Conservation (phyloP, 108 stramenopile species). For the Nannochloropsis gaditana region DNA sequence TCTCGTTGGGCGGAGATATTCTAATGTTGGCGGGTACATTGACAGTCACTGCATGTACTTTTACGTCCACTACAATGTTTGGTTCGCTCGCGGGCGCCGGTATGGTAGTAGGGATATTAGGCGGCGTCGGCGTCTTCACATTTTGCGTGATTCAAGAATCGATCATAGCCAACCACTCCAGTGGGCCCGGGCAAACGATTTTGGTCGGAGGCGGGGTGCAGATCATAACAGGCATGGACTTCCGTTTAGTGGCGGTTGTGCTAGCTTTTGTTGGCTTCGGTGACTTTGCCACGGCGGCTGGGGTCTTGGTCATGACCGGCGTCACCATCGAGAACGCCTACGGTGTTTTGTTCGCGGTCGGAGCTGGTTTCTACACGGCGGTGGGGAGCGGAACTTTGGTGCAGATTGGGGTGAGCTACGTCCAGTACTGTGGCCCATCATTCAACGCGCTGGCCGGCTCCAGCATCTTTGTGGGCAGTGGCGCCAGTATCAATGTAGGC, state of each 20-base stretch:
- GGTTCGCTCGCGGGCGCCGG: neutral
- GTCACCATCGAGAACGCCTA: conserved; percentile 14
- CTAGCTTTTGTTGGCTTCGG: neutral
- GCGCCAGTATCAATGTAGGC: neutral
- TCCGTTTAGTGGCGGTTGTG: neutral
- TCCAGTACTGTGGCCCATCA: neutral
- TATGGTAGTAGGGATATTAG: neutral
- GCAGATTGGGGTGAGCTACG: neutral
- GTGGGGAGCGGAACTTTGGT: neutral
- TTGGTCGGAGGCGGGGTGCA: neutral
- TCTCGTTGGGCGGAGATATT: neutral
- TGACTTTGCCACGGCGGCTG: neutral
- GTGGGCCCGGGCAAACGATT: neutral
- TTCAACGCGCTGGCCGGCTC: neutral
- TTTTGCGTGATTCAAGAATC: neutral
- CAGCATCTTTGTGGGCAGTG: neutral
- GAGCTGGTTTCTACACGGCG: conserved; percentile 6
- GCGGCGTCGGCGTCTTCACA: neutral
- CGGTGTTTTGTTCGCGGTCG: neutral
- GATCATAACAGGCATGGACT: neutral
- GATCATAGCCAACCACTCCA: neutral
- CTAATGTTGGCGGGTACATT: neutral
- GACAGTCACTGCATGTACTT: neutral
- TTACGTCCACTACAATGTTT: neutral
- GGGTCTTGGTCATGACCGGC: neutral